Evolutionary conservation across 345 rosid species (phyloP).

Genomic region (Hypericum perforatum): DNA sequence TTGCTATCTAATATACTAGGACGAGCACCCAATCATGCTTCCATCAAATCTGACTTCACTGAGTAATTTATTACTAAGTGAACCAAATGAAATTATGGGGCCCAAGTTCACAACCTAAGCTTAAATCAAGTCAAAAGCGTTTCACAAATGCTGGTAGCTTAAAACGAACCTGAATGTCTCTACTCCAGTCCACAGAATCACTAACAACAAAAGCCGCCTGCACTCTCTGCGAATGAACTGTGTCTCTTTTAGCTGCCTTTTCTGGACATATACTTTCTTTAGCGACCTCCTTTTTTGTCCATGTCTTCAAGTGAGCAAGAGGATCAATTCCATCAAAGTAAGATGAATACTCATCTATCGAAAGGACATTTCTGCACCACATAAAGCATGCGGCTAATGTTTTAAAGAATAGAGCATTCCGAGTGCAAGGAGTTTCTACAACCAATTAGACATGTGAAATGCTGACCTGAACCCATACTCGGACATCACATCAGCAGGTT

Average conservation of each 20-base stretch:
- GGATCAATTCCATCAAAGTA: conserved; percentile 78
- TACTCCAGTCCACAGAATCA: conserved; percentile 91
- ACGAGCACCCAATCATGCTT: no score
- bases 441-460: conserved; percentile 4
- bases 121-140: not conserved
- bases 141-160: not conserved
- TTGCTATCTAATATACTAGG: no score
- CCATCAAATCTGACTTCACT: no score
- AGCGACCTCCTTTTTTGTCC: conserved; percentile 29
- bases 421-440: not conserved
- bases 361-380: conserved; percentile 64
- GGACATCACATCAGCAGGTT: conserved; percentile 78
- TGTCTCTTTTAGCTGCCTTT: conserved; percentile 15
- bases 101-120: not conserved
- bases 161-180: conserved; percentile 74
- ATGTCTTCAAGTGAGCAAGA: conserved; percentile 56
- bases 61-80: no score
- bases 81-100: no score
- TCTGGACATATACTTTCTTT: conserved; percentile 8
- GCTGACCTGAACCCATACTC: conserved; percentile 78
- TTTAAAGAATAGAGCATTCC: conserved; percentile 1
- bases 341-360: conserved; percentile 69
- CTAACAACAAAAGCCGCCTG: conserved; percentile 82
- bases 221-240: conserved; percentile 41
- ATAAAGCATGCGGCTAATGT: conserved; percentile 5